phyloP scores from a whole-genome alignment of 2,329 filamentous ascomycete genomes.

The Graphilbum sp. region DNA sequence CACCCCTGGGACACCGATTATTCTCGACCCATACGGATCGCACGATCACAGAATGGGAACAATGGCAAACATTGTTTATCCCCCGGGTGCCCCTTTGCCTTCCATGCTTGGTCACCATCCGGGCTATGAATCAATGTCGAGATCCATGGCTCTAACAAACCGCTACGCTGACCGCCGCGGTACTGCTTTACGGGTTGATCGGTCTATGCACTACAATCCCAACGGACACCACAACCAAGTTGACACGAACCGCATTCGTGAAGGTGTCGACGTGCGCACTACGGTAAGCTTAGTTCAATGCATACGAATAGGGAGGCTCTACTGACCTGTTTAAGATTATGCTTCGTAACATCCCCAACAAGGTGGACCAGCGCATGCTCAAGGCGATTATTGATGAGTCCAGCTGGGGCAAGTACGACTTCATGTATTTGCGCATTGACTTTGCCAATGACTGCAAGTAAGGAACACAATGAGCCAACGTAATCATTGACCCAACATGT shows the following conservation, averaged over 20 bases:
- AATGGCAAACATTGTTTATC: conserved; percentile 10
- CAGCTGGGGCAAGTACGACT: conserved; percentile 74
- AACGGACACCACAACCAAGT: conserved; percentile 44
- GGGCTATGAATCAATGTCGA: conserved; percentile 24
- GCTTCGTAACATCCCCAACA: conserved; percentile 89
- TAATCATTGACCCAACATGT: not conserved
- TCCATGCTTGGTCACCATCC: conserved; percentile 1
- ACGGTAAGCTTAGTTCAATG: too few relatives aligned
- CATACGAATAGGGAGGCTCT: too few relatives aligned
- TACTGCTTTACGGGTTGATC: conserved; percentile 27
- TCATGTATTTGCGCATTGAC: conserved; percentile 86
- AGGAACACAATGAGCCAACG: conserved; percentile 14
- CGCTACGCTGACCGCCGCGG: conserved; percentile 29
- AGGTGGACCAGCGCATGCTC: conserved; percentile 60
- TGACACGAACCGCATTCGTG: conserved; percentile 40
- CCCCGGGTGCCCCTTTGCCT: not conserved
- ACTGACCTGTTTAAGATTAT: too few relatives aligned
- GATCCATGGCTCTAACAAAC: conserved; percentile 17
- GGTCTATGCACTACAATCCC: conserved; percentile 29
- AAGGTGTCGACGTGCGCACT: conserved; percentile 57
- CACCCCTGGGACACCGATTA: conserved; percentile 15
- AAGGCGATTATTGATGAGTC: conserved; percentile 67
- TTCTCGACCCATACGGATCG: conserved; percentile 18
- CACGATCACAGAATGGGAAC: conserved; percentile 13
- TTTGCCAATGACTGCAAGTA: conserved; percentile 74